Evolutionary conservation across 2,329 filamentous ascomycete genomes (phyloP).

Genomic region (Didymella exigua): DNA sequence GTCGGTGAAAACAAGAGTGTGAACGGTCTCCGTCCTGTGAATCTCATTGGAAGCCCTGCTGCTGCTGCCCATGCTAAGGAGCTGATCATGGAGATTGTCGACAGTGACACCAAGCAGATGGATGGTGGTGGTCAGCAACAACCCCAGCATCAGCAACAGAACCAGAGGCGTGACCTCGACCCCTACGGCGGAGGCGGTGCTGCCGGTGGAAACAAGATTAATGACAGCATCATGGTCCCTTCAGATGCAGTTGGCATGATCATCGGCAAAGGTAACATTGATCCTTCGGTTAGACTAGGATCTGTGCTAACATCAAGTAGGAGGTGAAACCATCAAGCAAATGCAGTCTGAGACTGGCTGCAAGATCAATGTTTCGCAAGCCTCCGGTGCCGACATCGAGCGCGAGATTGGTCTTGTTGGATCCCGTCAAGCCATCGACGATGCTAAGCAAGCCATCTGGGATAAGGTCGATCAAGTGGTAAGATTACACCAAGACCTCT

Average conservation of each 20-base stretch:
- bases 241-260: slow-evolving; percentile 96
- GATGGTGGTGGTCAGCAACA: slow-evolving; percentile 36
- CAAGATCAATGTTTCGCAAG: slow-evolving; percentile 92
- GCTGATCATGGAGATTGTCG: slow-evolving; percentile 90
- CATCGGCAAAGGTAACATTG: slow-evolving; percentile 75
- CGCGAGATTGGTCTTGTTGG: slow-evolving; percentile 88
- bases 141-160: slow-evolving; percentile 22
- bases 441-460: slow-evolving; percentile 83
- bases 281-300: background rate
- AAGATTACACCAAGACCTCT: slow-evolving; percentile 49
- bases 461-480: slow-evolving; percentile 92
- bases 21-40: slow-evolving; percentile 86
- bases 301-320: slow-evolving; percentile 42
- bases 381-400: slow-evolving; percentile 77
- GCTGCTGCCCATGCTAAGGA: slow-evolving; percentile 81
- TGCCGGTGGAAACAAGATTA: slow-evolving; percentile 66
- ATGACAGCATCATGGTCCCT: slow-evolving; percentile 82
- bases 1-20: slow-evolving; percentile 92
- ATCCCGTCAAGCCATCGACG: slow-evolving; percentile 74
- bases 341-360: slow-evolving; percentile 88
- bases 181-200: slow-evolving; percentile 39
- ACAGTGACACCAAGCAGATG: slow-evolving; percentile 73
- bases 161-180: slow-evolving; percentile 47
- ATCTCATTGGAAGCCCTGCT: slow-evolving; percentile 79
- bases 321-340: slow-evolving; percentile 90